A percentile compares a stretch with the other conserved stretches of the same genome.
phyloP scores from a whole-genome alignment of 192 early-diverging fungal species.

The Coemansia sp. region DNA sequence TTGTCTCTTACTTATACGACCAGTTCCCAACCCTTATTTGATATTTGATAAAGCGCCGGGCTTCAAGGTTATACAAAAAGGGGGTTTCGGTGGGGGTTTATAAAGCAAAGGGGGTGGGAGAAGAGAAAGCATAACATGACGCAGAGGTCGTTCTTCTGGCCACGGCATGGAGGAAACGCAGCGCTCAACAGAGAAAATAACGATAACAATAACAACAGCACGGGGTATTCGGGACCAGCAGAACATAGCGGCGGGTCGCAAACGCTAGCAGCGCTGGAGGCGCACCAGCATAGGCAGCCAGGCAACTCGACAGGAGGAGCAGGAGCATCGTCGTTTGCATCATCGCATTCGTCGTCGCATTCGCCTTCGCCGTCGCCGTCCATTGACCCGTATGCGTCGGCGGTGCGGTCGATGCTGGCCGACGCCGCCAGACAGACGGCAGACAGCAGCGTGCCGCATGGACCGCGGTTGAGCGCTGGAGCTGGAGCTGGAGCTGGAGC shows the following conservation, averaged over 20 bases:
- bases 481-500: not conserved
- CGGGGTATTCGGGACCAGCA: not conserved
- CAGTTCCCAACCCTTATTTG: too few species aligned
- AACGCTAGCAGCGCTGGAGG: not conserved
- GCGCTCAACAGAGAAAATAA: slow-evolving; percentile 1
- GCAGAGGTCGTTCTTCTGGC: slow-evolving; percentile 33
- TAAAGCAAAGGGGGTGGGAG: too few species aligned
- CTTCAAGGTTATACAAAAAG: too few species aligned
- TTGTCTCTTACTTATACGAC: too few species aligned
- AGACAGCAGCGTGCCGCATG: not conserved
- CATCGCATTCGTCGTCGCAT: slow-evolving; percentile 43
- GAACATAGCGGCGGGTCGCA: not conserved
- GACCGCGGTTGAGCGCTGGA: not conserved
- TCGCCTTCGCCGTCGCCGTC: slow-evolving; percentile 50
- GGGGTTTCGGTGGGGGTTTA: too few species aligned
- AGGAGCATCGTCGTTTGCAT: slow-evolving; percentile 16
- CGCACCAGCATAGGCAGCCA: slow-evolving; percentile 25
- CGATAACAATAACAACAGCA: not conserved
- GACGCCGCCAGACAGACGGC: not conserved
- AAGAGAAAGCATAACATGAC: slow-evolving; percentile 9
- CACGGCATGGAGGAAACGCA: slow-evolving; percentile 23
- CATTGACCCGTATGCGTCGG: slow-evolving; percentile 36
- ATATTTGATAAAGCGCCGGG: too few species aligned
- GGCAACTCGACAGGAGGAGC: slow-evolving; percentile 18
- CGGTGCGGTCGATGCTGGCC: slow-evolving; percentile 29